Conservation (phyloP, 176 grass and related monocot genomes). For the Oryza officinalis region DNA sequence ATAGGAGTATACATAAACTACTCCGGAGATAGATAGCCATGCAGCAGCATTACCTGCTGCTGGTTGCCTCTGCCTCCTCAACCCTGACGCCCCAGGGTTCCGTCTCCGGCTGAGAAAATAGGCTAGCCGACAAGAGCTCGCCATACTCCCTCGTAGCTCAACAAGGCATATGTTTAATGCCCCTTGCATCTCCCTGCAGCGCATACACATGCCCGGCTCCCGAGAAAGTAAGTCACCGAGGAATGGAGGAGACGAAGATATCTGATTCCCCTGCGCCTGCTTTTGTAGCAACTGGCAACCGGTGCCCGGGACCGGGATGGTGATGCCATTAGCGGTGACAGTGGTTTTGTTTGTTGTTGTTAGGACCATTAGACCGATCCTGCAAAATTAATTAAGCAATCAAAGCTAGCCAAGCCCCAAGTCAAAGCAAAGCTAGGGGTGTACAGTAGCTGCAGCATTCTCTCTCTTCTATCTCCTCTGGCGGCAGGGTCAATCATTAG, state of each 20-base stretch:
- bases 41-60: conserved; percentile 12
- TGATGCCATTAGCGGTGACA: conserved; percentile 3
- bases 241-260: neutral
- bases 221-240: conserved; percentile 16
- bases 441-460: too few relatives aligned
- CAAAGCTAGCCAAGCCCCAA: neutral
- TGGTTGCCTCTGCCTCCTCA: neutral
- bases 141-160: conserved; percentile 32
- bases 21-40: neutral
- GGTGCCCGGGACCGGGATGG: neutral
- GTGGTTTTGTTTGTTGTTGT: neutral
- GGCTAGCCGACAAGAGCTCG: conserved; percentile 30
- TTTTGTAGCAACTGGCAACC: neutral
- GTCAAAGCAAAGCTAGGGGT: conserved; percentile 4
- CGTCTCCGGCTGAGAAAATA: conserved; percentile 15
- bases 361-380: neutral
- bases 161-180: conserved; percentile 31
- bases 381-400: conserved; percentile 18
- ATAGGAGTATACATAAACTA: too few relatives aligned
- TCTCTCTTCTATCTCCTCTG: neutral
- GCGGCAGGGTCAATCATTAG: conserved; percentile 40
- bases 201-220: conserved; percentile 28
- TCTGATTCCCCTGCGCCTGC: neutral
- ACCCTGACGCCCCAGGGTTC: neutral
- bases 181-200: neutral